Evolutionary conservation across 305 asterid species (phyloP).

Genomic region (Solanum chacoense): DNA sequence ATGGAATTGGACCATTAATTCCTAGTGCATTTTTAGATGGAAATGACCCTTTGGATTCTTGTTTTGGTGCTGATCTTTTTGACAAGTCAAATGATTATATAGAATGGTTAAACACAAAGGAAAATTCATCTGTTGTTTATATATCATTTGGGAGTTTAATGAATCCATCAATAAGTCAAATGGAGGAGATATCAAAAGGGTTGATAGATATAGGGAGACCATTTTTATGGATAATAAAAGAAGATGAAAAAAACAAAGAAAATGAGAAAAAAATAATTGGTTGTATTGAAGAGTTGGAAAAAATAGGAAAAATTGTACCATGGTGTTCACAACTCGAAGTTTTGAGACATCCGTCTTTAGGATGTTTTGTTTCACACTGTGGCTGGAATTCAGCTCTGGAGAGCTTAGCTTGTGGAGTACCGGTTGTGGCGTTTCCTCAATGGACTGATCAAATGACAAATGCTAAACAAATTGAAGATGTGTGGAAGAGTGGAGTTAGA

Average conservation of each 20-base stretch:
- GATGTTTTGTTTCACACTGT: conserved; percentile 33
- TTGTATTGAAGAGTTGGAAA: conserved; percentile 9
- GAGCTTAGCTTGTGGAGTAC: conserved; percentile 21
- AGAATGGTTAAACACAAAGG: conserved; percentile 7
- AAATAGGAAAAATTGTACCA: conserved; percentile 20
- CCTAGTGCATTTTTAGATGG: conserved; percentile 34
- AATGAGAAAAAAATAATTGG: not conserved
- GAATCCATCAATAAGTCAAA: conserved; percentile 7
- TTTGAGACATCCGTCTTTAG: conserved; percentile 15
- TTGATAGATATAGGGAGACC: conserved; percentile 9
- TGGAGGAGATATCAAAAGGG: conserved; percentile 21
- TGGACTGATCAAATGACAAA: conserved; percentile 32
- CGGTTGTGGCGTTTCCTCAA: conserved; percentile 25
- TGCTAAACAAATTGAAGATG: conserved; percentile 23
- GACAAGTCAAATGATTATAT: conserved; percentile 6
- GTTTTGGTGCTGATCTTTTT: conserved; percentile 18
- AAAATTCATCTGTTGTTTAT: conserved; percentile 3
- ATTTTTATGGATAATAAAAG: conserved; percentile 24
- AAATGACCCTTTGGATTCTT: conserved; percentile 17
- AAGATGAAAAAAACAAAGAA: not conserved
- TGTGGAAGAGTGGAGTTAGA: conserved; percentile 22
- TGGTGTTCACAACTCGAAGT: conserved; percentile 40
- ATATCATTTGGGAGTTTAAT: conserved; percentile 12
- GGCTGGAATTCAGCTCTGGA: conserved; percentile 36
- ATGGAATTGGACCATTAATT: conserved; percentile 32